Percentiles rank a stretch among this genome's conserved stretches.
phyloP scores from a whole-genome alignment of 2,329 filamentous ascomycete genomes.

The Xylariaceae sp. region DNA sequence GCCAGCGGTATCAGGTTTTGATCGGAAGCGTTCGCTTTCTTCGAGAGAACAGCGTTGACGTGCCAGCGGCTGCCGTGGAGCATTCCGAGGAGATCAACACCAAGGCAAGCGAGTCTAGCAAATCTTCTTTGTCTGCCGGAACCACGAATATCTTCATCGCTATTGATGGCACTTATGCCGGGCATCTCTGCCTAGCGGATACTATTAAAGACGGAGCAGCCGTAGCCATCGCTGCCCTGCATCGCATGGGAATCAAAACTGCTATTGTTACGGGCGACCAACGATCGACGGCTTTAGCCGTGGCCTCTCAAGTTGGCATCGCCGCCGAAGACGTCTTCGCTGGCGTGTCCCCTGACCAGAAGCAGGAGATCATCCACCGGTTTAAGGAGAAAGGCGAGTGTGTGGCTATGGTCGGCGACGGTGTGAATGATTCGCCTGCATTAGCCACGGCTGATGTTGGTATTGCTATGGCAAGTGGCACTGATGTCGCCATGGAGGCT shows the following conservation, averaged over 20 bases:
- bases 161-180: slow-evolving; percentile 76
- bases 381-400: slow-evolving; percentile 71
- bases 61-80: slow-evolving; percentile 60
- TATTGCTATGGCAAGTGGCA: slow-evolving; percentile 87
- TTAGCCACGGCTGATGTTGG: slow-evolving; percentile 89
- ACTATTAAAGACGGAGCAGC: slow-evolving; percentile 85
- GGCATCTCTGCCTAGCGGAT: slow-evolving; percentile 79
- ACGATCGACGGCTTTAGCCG: slow-evolving; percentile 73
- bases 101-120: slow-evolving; percentile 36
- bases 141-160: slow-evolving; percentile 90
- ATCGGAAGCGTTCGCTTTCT: slow-evolving; percentile 81
- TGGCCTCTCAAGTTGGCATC: slow-evolving; percentile 81
- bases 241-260: slow-evolving; percentile 78
- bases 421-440: slow-evolving; percentile 96
- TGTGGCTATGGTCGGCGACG: slow-evolving; percentile 96
- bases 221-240: slow-evolving; percentile 75
- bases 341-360: slow-evolving; percentile 85
- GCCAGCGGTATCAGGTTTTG: slow-evolving; percentile 70
- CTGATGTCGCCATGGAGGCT: slow-evolving; percentile 96
- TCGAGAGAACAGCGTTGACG: slow-evolving; percentile 61
- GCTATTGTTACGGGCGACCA: slow-evolving; percentile 95
- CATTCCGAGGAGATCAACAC: slow-evolving; percentile 58
- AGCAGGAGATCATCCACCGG: slow-evolving; percentile 76
- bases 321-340: slow-evolving; percentile 71
- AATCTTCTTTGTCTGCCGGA: slow-evolving; percentile 49